Percentiles rank a stretch among this genome's conserved stretches.
These are phyloP conservation scores for Cucurbita pepo DNA, from an alignment of 306 rosid genomes.

Conservation along the genomic window DNA sequence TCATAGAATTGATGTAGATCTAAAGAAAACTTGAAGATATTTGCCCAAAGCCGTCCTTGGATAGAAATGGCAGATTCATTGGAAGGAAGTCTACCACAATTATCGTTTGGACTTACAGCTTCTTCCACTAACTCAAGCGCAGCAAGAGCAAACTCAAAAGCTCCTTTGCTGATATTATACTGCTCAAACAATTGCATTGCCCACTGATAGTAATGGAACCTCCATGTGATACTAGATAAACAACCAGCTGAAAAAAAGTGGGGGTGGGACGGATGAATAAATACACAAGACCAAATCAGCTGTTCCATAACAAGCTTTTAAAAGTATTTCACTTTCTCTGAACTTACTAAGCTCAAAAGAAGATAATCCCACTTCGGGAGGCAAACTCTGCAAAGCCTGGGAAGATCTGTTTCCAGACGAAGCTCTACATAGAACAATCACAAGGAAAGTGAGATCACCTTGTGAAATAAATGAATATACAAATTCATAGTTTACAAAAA, in stretches of 20 bases:
- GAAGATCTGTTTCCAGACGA: conserved; percentile 70
- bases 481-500: neutral
- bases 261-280: neutral
- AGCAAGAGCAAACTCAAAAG: conserved; percentile 92
- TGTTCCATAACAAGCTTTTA: conserved; percentile 3
- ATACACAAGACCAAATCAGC: neutral
- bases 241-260: conserved; percentile 27
- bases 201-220: conserved; percentile 81
- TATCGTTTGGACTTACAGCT: conserved; percentile 24
- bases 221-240: conserved; percentile 53
- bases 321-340: neutral
- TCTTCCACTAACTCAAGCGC: conserved; percentile 97
- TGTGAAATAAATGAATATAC: neutral
- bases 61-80: conserved; percentile 48
- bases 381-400: conserved; percentile 68
- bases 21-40: conserved; percentile 74
- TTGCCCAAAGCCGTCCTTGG: conserved; percentile 90
- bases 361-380: conserved; percentile 41
- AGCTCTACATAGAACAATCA: conserved; percentile 38
- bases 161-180: conserved; percentile 68
- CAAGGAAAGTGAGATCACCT: neutral
- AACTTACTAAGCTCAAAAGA: conserved; percentile 54
- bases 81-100: conserved; percentile 14
- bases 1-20: conserved; percentile 67
- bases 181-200: conserved; percentile 90